Evolutionary conservation across 2,329 filamentous ascomycete species (phyloP).

Genomic region (Beauveria asiatica): DNA sequence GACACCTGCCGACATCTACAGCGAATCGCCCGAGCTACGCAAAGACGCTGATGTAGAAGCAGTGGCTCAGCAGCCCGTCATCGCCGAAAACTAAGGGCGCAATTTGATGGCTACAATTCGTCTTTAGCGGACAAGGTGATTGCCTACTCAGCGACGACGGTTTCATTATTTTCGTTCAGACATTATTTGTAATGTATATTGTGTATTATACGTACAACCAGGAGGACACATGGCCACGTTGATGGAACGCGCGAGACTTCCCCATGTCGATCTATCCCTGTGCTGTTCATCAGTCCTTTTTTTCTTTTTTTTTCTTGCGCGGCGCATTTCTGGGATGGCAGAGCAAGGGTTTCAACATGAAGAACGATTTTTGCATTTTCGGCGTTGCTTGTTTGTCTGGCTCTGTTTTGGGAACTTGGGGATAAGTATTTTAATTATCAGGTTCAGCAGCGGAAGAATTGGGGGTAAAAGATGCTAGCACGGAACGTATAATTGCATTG

Average conservation of each 20-base stretch:
- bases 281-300: not conserved
- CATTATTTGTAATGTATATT: conserved; percentile 16
- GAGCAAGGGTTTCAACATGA: not conserved
- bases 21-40: not conserved
- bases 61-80: not conserved
- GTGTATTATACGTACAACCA: conserved; percentile 11
- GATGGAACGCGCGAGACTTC: not conserved
- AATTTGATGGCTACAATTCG: too few species aligned
- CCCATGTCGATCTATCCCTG: not conserved
- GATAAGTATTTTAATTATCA: not conserved
- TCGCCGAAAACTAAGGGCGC: not conserved
- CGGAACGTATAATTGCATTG: not conserved
- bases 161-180: not conserved
- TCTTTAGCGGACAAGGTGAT: not conserved
- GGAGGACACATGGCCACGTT: not conserved
- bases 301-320: not conserved
- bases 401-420: not conserved
- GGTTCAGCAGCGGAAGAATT: not conserved
- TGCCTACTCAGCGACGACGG: not conserved
- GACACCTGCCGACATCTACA: not conserved
- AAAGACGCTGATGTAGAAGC: not conserved
- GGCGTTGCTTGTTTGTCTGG: not conserved
- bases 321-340: conserved; percentile 1
- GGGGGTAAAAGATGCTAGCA: not conserved
- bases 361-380: conserved; percentile 4